Evolutionary conservation across 2,329 filamentous ascomycete genomes (phyloP).

Genomic region (Cercospora berteroae): DNA sequence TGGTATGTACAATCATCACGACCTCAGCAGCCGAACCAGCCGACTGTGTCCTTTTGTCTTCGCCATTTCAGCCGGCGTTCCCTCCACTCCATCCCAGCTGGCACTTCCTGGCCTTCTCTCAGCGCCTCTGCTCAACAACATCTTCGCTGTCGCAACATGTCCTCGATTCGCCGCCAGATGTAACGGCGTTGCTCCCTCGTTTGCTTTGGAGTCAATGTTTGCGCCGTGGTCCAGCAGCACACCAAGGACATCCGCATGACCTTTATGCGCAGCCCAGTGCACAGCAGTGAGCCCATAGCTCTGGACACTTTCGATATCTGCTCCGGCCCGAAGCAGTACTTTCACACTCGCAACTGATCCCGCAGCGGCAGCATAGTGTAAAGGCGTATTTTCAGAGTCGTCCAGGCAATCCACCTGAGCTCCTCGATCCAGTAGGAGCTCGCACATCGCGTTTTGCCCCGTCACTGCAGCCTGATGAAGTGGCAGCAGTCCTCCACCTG

Average conservation of each 20-base stretch:
- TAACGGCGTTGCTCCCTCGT: constrained; percentile 28
- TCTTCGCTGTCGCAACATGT: constrained; percentile 24
- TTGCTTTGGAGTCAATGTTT: constrained; percentile 23
- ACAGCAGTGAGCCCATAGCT: constrained; percentile 29
- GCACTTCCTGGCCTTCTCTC: constrained; percentile 11
- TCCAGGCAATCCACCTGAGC: constrained; percentile 32
- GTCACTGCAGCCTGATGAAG: constrained; percentile 35
- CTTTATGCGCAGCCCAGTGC: constrained; percentile 35
- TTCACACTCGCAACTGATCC: constrained; percentile 26
- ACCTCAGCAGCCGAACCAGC: constrained; percentile 11
- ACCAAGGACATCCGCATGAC: constrained; percentile 29
- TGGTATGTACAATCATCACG: neutral
- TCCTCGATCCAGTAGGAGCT: constrained; percentile 32
- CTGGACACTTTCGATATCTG: constrained; percentile 26
- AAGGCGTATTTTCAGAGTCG: constrained; percentile 29
- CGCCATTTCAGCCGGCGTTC: constrained; percentile 32
- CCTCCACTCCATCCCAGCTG: constrained; percentile 31
- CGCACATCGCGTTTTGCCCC: constrained; percentile 32
- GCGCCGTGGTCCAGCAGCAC: constrained; percentile 27
- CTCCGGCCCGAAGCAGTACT: constrained; percentile 26
- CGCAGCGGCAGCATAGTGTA: constrained; percentile 33
- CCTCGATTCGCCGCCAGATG: constrained; percentile 33
- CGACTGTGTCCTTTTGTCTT: constrained; percentile 26
- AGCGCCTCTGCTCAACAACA: constrained; percentile 28
- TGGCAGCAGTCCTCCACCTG: constrained; percentile 26